Base-by-base conservation (phyloP, 129 eudicot species). In the Lactuca saligna region DNA sequence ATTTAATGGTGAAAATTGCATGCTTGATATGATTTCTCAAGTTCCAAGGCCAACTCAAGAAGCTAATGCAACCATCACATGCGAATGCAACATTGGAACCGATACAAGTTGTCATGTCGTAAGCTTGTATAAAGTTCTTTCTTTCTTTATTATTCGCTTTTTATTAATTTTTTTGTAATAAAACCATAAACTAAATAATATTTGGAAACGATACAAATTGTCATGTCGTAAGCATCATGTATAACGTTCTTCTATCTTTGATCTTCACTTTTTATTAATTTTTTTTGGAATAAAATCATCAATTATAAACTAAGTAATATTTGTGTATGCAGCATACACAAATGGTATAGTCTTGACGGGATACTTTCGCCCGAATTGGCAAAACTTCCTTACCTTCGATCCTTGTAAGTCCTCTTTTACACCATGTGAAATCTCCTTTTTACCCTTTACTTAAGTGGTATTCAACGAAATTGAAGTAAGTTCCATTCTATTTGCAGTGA, bases 171-270 rank as follows among this genome's bases (percentile, higher is more conserved):
- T 10, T 0, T 10, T 3, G 12, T 10, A 3, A 12, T 46, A 3
- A 34, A 34, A 34, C 2, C 38, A 4, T 3, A n/a, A n/a, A n/a
- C n/a, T n/a, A n/a, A n/a, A n/a, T n/a, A n/a, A n/a, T n/a, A 63
- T 42, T 57, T 17, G 17, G 70, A 11, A 88, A 82, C 70, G 73
- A 63, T 69, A 85, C 87, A 38, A 49, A 55, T 56, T 91, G 96
- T 70, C 94, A 84, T 66, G 91, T 88, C 73, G 82, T 82, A 54
- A 78, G 72, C 76, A 84, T 91, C n/a, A n/a, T n/a, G 97, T 91
- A 84, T 69, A 63, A 63, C 63, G 10, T 75, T 56, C 66, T 75
- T 65, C n/a, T n/a, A n/a, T n/a, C n/a, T n/a, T n/a, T n/a, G n/a
- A n/a, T n/a, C n/a, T n/a, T n/a, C n/a, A n/a, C n/a, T 38, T 38